Evolutionary conservation across 2,329 filamentous ascomycete species (phyloP).

Genomic region (Pseudodiploospora longispora): DNA sequence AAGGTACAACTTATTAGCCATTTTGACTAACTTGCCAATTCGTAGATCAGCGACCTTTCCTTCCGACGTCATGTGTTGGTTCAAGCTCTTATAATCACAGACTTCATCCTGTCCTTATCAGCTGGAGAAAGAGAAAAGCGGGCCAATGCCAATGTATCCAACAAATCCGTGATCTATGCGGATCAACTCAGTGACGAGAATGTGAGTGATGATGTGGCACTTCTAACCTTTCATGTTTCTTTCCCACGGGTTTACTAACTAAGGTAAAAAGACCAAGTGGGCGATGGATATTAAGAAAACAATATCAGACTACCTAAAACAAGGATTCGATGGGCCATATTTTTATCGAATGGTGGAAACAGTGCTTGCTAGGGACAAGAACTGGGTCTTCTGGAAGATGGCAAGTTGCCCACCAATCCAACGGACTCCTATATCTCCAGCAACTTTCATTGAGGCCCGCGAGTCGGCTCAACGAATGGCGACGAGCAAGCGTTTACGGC

Average conservation of each 20-base stretch:
- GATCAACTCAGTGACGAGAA: conserved; percentile 78
- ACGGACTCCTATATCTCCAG: conserved; percentile 59
- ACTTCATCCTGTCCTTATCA: conserved; percentile 89
- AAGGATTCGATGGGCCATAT: conserved; percentile 76
- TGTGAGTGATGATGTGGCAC: conserved; percentile 40
- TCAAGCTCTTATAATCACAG: conserved; percentile 86
- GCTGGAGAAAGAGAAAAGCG: conserved; percentile 74
- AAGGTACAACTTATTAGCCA: background rate
- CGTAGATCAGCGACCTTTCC: conserved; percentile 79
- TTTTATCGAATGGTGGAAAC: conserved; percentile 97
- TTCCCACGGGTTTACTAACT: conserved; percentile 7
- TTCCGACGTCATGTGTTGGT: conserved; percentile 93
- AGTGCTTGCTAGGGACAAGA: conserved; percentile 90
- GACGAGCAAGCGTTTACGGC: conserved; percentile 61
- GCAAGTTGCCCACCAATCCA: conserved; percentile 87
- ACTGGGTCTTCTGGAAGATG: conserved; percentile 98
- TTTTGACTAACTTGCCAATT: background rate
- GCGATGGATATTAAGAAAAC: conserved; percentile 65
- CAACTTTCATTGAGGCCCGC: conserved; percentile 63
- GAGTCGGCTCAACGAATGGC: conserved; percentile 57
- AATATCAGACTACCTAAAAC: conserved; percentile 77
- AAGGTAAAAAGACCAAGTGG: conserved; percentile 62
- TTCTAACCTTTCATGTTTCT: background rate
- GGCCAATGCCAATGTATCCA: conserved; percentile 55
- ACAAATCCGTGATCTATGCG: conserved; percentile 80